Base-by-base conservation (phyloP, 2,329 filamentous ascomycete species). In the Fusarium illudens region DNA sequence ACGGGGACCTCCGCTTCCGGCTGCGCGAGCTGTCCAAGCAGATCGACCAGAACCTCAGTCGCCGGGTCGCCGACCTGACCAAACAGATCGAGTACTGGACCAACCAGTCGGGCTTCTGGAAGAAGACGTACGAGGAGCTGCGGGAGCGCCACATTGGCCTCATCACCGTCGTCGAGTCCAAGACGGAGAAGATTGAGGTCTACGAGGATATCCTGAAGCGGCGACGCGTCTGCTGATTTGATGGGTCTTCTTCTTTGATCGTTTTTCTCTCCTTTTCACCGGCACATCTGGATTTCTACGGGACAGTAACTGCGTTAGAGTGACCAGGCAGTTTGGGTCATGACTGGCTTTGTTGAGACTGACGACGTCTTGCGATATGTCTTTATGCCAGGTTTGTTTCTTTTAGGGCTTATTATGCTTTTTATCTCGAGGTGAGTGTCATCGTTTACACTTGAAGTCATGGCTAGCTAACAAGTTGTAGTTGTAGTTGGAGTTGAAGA, bases 81-180 rank as follows among this genome's bases (percentile, higher is more conserved):
- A 67, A 74, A 11, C 76, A 80, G 42, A 73, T 79, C 10, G 69
- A 75, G 4, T 75, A 78, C 36, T 81, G 77, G 79, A 78, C 76
- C 17, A 71, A 77, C 17, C 71, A 75, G 54, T 74, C 68, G 25
- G 62, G 72, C 11, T 74, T 75, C 58, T 78, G 76, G 76, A 76
- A 75, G 62, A 53, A 65, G 53, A 75, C 72, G 46, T 76, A 74
- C 25, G 73, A 77, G 9, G 68, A 73, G 22, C 54, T 72, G 15
- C 67, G 71, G 39, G 69, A 68, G 34, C 59, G 73, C 27, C 68
- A 78, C 44, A 72, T 77, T 44, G 73, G 77, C 9, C 61, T 77
- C 27, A 69, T 70, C 15, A 70, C 71, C 3, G 61, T 76, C 17
- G 58, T 78, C 19, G 75, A 79, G 42, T 66, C 73, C 22, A 71